phyloP scores from a whole-genome alignment of 106 monocot species.

The Dendrobium chrysotoxum region DNA sequence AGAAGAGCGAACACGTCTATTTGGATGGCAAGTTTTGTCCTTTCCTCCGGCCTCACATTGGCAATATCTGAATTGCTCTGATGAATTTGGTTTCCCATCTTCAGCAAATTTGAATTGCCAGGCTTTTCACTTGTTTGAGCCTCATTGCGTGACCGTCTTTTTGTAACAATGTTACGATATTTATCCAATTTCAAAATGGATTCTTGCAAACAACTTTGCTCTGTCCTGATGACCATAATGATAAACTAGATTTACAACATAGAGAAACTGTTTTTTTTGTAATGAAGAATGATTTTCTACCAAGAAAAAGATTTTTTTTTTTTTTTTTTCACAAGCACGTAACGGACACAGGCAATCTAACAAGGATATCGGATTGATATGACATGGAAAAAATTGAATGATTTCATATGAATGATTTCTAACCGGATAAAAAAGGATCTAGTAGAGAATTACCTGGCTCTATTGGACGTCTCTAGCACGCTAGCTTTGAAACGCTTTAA shows the following conservation, averaged over 20 bases:
- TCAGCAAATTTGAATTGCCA: slow-evolving; percentile 33
- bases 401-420: not conserved
- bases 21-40: slow-evolving; percentile 57
- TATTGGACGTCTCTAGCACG: slow-evolving; percentile 30
- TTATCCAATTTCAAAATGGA: slow-evolving; percentile 58
- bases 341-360: not conserved
- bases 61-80: slow-evolving; percentile 42
- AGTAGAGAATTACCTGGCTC: slow-evolving; percentile 37
- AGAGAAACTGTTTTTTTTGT: not conserved
- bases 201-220: slow-evolving; percentile 55
- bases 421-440: not conserved
- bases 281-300: not conserved
- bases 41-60: slow-evolving; percentile 53
- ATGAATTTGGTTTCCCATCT: slow-evolving; percentile 41
- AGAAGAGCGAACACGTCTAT: slow-evolving; percentile 80
- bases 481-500: slow-evolving; percentile 57
- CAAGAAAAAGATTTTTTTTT: not conserved
- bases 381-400: not conserved
- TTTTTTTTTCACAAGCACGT: not conserved
- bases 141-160: slow-evolving; percentile 60
- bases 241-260: slow-evolving; percentile 6
- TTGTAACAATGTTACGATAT: slow-evolving; percentile 45
- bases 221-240: slow-evolving; percentile 48
- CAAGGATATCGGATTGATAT: not conserved
- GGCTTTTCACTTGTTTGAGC: slow-evolving; percentile 43